These are phyloP conservation scores for Starmera amethionina DNA, from an alignment of 805 yeast genomes.

Conservation along the genomic window DNA sequence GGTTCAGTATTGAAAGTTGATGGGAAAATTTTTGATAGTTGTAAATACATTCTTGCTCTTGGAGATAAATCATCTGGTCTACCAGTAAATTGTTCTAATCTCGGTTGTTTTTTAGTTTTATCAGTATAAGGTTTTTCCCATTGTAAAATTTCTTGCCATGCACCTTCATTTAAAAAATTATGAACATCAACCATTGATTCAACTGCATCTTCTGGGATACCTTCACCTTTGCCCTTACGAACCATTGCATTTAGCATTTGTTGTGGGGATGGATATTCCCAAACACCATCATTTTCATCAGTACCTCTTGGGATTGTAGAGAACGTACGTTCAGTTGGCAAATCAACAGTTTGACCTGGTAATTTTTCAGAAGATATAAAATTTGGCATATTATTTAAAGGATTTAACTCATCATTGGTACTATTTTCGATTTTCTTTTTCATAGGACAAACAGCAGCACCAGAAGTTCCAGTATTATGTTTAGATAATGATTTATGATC, in stretches of 20 bases:
- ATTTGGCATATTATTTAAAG: constrained; percentile 84
- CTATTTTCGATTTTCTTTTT: constrained; percentile 16
- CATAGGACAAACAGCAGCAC: constrained; percentile 30
- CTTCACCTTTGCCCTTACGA: constrained; percentile 82
- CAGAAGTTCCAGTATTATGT: constrained; percentile 6
- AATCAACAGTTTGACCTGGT: constrained; percentile 69
- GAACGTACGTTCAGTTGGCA: constrained; percentile 77
- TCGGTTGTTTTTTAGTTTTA: constrained; percentile 49
- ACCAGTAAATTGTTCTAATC: constrained; percentile 82
- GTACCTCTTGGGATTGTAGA: constrained; percentile 86
- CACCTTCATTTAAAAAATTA: constrained; percentile 92
- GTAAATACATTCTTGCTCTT: constrained; percentile 61
- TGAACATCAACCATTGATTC: constrained; percentile 96
- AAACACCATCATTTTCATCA: constrained; percentile 52
- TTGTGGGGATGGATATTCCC: constrained; percentile 99
- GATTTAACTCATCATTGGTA: constrained; percentile 38
- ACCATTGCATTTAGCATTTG: constrained; percentile 98
- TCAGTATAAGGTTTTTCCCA: constrained; percentile 79
- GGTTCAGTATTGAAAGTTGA: constrained; percentile 61
- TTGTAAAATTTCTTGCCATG: constrained; percentile 86
- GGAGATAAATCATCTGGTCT: constrained; percentile 85
- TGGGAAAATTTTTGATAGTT: constrained; percentile 65
- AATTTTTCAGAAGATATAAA: constrained; percentile 53
- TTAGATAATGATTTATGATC: constrained; percentile 20
- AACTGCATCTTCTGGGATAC: constrained; percentile 89